Evolutionary conservation across 139 green algal genomes (phyloP).

Genomic region (Chlorella ohadii): DNA sequence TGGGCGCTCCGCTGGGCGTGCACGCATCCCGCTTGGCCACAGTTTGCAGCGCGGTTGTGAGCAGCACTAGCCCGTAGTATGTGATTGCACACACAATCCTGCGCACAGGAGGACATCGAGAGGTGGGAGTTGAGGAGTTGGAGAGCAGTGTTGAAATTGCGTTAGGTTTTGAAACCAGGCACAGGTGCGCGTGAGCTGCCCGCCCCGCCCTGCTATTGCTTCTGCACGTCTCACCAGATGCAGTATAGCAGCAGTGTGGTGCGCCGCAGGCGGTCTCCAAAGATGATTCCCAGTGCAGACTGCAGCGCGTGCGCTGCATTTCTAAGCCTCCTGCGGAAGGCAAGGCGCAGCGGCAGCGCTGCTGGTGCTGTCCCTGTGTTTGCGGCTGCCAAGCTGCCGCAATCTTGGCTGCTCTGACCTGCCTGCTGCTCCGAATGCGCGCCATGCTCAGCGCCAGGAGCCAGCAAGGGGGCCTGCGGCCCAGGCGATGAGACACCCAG

Average conservation of each 20-base stretch:
- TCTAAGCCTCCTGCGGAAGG: no score
- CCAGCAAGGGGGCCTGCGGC: not conserved
- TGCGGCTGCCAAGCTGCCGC: not conserved
- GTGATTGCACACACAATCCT: slow-evolving; percentile 62
- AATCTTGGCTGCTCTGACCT: not conserved
- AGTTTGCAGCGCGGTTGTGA: slow-evolving; percentile 69
- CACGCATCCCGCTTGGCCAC: slow-evolving; percentile 25
- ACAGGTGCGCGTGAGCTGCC: no score
- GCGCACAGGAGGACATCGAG: no score
- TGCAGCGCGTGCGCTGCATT: no score
- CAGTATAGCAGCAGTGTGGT: slow-evolving; percentile 73
- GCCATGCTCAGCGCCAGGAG: not conserved
- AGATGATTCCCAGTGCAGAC: not conserved
- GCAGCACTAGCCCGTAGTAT: slow-evolving; percentile 86
- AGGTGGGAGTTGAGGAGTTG: no score
- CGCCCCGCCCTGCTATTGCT: no score
- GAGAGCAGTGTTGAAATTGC: no score
- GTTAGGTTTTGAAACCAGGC: no score
- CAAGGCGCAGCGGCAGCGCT: no score
- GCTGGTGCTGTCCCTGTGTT: not conserved
- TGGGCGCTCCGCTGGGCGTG: slow-evolving; percentile 30
- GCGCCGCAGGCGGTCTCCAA: slow-evolving; percentile 34
- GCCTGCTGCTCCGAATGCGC: not conserved
- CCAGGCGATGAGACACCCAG: no score
- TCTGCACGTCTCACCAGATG: slow-evolving; percentile 59